Evolutionary conservation across 2,329 filamentous ascomycete species (phyloP).

Genomic region (Exophiala calicioides): DNA sequence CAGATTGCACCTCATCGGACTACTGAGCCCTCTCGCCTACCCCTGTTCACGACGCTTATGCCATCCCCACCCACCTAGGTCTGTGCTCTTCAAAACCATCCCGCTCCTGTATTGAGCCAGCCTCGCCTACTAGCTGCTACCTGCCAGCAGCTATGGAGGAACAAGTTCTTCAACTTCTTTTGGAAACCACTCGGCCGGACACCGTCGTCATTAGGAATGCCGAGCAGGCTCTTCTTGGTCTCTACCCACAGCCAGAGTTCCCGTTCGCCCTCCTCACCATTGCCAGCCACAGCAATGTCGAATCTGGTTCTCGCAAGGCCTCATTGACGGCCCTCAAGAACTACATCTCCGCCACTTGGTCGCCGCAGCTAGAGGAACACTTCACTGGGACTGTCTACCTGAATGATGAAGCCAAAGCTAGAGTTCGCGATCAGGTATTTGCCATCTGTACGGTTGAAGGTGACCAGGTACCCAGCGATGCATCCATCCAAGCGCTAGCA

Average conservation of each 20-base stretch:
- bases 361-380: slow-evolving; percentile 66
- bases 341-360: slow-evolving; percentile 86
- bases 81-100: slow-evolving; percentile 5
- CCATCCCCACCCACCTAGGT: slow-evolving; percentile 1
- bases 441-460: slow-evolving; percentile 72
- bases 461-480: slow-evolving; percentile 25
- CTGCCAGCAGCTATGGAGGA: slow-evolving; percentile 71
- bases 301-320: slow-evolving; percentile 75
- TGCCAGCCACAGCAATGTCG: slow-evolving; percentile 72
- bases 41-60: not conserved
- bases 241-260: slow-evolving; percentile 69
- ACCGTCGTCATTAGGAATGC: slow-evolving; percentile 70
- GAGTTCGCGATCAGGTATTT: slow-evolving; percentile 72
- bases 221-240: slow-evolving; percentile 75
- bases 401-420: slow-evolving; percentile 69
- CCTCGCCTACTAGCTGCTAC: no score
- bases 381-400: slow-evolving; percentile 69
- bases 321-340: slow-evolving; percentile 77
- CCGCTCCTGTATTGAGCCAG: slow-evolving; percentile 13
- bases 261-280: slow-evolving; percentile 79
- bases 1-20: not conserved
- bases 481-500: slow-evolving; percentile 46
- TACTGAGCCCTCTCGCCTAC: not conserved
- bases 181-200: slow-evolving; percentile 75
- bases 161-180: slow-evolving; percentile 83